A percentile compares a stretch with the other conserved stretches of the same genome.
phyloP scores from a whole-genome alignment of 2,329 filamentous ascomycete genomes.

The Raffaelea arxii region DNA sequence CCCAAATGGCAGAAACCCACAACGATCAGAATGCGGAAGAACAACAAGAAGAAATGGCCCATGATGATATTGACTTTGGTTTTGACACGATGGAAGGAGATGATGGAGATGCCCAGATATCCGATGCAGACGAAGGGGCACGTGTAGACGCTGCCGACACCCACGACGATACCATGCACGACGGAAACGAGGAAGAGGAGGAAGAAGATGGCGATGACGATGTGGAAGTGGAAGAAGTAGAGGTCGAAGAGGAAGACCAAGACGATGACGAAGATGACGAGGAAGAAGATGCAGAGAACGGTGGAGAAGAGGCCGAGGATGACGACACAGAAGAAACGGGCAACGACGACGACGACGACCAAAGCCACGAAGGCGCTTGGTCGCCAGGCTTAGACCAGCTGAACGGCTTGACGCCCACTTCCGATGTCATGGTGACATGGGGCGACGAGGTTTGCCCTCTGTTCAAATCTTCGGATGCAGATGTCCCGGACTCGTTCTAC shows the following conservation, averaged over 20 bases:
- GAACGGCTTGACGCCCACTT: constrained; percentile 8
- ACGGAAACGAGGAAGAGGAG: not conserved
- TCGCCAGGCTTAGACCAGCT: constrained; percentile 7
- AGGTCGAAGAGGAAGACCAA: not conserved
- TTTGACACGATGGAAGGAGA: constrained; percentile 4
- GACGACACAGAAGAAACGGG: constrained; percentile 5
- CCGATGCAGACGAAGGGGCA: constrained; percentile 3
- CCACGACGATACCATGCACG: constrained; percentile 8
- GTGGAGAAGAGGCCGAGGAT: too few relatives aligned
- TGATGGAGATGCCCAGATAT: not conserved
- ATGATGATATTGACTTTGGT: constrained; percentile 8
- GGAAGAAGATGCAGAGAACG: not conserved
- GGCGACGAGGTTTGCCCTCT: constrained; percentile 22
- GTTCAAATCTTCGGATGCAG: constrained; percentile 21
- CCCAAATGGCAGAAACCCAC: not conserved
- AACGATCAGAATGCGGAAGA: not conserved
- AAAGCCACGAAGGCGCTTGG: constrained; percentile 3
- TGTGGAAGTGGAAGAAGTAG: constrained; percentile 2
- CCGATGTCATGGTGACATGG: constrained; percentile 22
- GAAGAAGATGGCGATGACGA: not conserved
- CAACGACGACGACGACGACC: constrained; percentile 15
- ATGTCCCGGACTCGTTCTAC: constrained; percentile 33
- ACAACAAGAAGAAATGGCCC: constrained; percentile 5
- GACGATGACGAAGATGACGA: constrained; percentile 4
- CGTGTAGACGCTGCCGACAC: constrained; percentile 5